Evolutionary conservation across 495 filamentous ascomycete genomes (phyloP).

Genomic region (Acidomyces sp.): DNA sequence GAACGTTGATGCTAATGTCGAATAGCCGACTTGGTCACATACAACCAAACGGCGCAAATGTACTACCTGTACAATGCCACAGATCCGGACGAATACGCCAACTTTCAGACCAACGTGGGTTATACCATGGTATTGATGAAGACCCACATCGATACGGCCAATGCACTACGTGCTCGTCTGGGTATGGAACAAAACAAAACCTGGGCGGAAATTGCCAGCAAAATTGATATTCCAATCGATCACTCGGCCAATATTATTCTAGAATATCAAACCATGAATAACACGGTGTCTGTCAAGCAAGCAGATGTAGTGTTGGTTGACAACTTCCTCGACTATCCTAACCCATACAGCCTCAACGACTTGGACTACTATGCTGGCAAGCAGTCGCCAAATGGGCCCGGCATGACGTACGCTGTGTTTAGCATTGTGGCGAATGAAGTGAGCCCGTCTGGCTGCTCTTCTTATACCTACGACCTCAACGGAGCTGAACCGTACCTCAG

Average conservation of each 20-base stretch:
- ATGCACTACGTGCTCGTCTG: constrained; percentile 43
- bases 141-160: constrained; percentile 43
- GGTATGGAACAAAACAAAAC: constrained; percentile 34
- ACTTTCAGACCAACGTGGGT: constrained; percentile 55
- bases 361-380: constrained; percentile 53
- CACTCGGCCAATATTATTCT: constrained; percentile 45
- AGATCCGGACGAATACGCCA: constrained; percentile 69
- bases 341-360: constrained; percentile 46
- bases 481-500: constrained; percentile 41
- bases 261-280: constrained; percentile 55
- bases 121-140: constrained; percentile 59
- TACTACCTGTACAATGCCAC: constrained; percentile 55
- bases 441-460: constrained; percentile 47
- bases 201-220: constrained; percentile 27
- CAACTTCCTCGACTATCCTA: constrained; percentile 41
- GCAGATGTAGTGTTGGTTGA: constrained; percentile 51
- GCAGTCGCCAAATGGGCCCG: constrained; percentile 48
- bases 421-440: constrained; percentile 46
- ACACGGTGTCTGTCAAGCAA: constrained; percentile 48
- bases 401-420: constrained; percentile 57
- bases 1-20: no score
- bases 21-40: constrained; percentile 42
- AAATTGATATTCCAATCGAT: constrained; percentile 29
- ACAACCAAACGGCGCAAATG: constrained; percentile 36
- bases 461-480: constrained; percentile 50